phyloP scores from a whole-genome alignment of 192 early-diverging fungal species.

The Radiomyces spectabilis region DNA sequence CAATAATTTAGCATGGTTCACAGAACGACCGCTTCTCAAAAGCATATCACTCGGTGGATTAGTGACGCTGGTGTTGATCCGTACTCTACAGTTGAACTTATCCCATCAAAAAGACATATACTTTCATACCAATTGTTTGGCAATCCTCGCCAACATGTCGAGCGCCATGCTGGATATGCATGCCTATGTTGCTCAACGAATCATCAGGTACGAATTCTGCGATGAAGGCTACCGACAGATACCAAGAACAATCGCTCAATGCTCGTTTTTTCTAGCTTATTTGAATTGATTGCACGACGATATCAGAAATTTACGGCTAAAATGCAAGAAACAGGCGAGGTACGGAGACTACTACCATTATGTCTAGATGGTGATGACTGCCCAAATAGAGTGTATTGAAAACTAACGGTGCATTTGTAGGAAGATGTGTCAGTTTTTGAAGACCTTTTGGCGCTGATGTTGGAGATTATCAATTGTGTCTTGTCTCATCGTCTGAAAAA shows the following conservation, averaged over 20 bases:
- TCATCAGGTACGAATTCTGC: slow-evolving; percentile 43
- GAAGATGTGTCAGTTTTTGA: slow-evolving; percentile 52
- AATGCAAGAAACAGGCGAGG: neutral
- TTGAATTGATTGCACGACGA: slow-evolving; percentile 57
- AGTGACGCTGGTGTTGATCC: slow-evolving; percentile 55
- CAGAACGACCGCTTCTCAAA: slow-evolving; percentile 54
- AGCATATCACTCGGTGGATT: slow-evolving; percentile 61
- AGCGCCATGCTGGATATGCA: slow-evolving; percentile 49
- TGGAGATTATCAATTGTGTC: slow-evolving; percentile 68
- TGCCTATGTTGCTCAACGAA: slow-evolving; percentile 60
- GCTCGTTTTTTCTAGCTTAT: slow-evolving; percentile 33
- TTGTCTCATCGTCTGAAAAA: slow-evolving; percentile 50
- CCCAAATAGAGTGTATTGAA: no score
- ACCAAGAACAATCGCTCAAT: slow-evolving; percentile 3
- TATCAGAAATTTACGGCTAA: slow-evolving; percentile 48
- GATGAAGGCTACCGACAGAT: neutral
- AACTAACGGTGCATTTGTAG: no score
- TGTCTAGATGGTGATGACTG: no score
- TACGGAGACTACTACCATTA: no score
- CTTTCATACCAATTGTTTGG: slow-evolving; percentile 58
- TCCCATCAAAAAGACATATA: slow-evolving; percentile 63
- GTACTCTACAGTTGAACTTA: slow-evolving; percentile 60
- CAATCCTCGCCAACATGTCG: slow-evolving; percentile 62
- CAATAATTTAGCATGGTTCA: slow-evolving; percentile 60
- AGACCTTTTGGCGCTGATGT: slow-evolving; percentile 56